Conservation (phyloP, 2,329 filamentous ascomycete species). For the Parastagonospora avenae region DNA sequence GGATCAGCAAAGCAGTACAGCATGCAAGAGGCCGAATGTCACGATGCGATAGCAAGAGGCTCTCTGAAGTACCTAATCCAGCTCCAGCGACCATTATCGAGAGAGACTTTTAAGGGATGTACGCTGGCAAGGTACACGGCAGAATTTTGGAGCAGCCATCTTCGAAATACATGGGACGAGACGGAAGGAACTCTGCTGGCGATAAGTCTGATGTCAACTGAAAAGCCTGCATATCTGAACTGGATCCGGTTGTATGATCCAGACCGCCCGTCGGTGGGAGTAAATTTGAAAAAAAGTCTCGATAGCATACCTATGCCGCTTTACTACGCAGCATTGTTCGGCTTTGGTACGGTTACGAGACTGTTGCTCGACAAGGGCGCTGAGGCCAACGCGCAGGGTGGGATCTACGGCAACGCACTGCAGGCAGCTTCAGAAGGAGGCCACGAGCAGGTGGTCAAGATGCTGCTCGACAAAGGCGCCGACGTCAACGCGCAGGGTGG, state of each 20-base stretch:
- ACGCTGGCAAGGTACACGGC: conserved; percentile 35
- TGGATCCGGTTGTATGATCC: conserved; percentile 27
- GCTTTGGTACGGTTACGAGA: conserved; percentile 17
- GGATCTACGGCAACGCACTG: no score
- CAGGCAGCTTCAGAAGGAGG: no score
- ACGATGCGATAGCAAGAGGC: conserved; percentile 23
- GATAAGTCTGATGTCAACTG: conserved; percentile 14
- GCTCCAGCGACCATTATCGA: conserved; percentile 15
- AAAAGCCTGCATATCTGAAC: conserved; percentile 20
- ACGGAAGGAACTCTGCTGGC: conserved; percentile 9
- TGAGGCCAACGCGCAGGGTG: no score
- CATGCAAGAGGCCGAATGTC: conserved; percentile 26
- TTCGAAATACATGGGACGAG: conserved; percentile 9
- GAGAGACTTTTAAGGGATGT: conserved; percentile 7
- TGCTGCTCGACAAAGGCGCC: no score
- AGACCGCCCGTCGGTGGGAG: conserved; percentile 6
- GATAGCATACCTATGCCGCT: conserved; percentile 16
- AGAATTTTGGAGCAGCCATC: conserved; percentile 33
- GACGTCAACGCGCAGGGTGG: no score
- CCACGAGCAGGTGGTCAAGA: no score
- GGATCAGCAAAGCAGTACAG: conserved; percentile 23
- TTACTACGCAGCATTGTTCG: conserved; percentile 24
- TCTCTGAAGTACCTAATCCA: conserved; percentile 36
- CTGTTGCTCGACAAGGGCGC: conserved; percentile 17
- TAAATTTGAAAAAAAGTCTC: conserved; percentile 5